Conservation (phyloP, 2,329 filamentous ascomycete genomes). For the Paraconiothyrium brasiliense region DNA sequence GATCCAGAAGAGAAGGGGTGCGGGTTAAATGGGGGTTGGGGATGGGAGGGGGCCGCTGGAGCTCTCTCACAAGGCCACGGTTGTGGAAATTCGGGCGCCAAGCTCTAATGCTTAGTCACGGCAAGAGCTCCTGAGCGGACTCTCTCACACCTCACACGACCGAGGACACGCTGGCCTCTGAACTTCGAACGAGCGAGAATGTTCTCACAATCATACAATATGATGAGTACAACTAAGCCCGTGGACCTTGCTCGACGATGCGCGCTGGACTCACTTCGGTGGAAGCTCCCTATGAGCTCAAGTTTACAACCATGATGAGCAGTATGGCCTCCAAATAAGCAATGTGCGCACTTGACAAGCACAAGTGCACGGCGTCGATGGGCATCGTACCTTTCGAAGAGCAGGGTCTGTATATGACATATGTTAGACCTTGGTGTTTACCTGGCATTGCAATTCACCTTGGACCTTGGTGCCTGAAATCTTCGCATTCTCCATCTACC, state of each 20-base stretch:
- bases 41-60: conserved; percentile 43
- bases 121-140: conserved; percentile 25
- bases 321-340: background rate
- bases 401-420: background rate
- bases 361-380: background rate
- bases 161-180: conserved; percentile 31
- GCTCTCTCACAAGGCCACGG: conserved; percentile 40
- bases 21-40: conserved; percentile 30
- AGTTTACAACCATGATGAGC: background rate
- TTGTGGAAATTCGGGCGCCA: conserved; percentile 26
- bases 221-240: too few relatives aligned
- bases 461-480: background rate
- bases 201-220: too few relatives aligned
- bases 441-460: background rate
- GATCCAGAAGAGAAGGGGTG: conserved; percentile 36
- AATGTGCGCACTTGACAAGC: background rate
- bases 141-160: conserved; percentile 18
- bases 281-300: too few relatives aligned
- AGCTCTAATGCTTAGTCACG: conserved; percentile 5
- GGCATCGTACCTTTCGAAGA: background rate
- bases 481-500: conserved; percentile 8
- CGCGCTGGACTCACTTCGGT: too few relatives aligned
- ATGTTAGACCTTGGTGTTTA: background rate
- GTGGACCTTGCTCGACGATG: too few relatives aligned
- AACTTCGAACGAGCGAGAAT: conserved; percentile 18